phyloP scores from a whole-genome alignment of 352 stramenopile genomes.

The Globisporangium camurandrum region DNA sequence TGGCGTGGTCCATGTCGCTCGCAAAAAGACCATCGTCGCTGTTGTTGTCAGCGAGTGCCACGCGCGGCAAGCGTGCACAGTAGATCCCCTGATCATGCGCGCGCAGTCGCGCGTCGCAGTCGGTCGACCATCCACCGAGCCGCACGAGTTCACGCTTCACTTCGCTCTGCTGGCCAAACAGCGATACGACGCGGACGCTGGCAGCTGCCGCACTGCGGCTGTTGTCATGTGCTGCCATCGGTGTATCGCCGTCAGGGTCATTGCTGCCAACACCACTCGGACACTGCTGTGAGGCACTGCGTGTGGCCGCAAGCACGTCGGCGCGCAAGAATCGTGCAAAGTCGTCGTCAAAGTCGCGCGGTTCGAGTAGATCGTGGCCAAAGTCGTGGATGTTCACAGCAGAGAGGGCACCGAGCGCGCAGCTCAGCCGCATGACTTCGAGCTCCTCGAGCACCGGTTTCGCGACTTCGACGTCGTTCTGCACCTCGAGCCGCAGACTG shows the following conservation, averaged over 20 bases:
- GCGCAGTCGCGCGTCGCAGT: conserved; percentile 27
- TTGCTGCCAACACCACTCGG: not conserved
- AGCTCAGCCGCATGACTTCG: conserved; percentile 62
- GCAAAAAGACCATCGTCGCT: not conserved
- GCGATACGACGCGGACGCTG: conserved; percentile 25
- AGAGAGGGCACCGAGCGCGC: conserved; percentile 38
- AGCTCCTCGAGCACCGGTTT: conserved; percentile 63
- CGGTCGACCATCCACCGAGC: conserved; percentile 33
- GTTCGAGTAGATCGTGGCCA: conserved; percentile 39
- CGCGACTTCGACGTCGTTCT: conserved; percentile 63
- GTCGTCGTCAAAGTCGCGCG: conserved; percentile 54
- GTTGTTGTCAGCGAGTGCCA: not conserved
- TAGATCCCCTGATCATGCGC: not conserved
- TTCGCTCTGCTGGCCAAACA: conserved; percentile 57
- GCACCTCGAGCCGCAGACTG: conserved; percentile 34
- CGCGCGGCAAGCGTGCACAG: not conserved
- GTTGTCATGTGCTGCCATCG: too few relatives aligned
- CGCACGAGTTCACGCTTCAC: conserved; percentile 32
- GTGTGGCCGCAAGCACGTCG: conserved; percentile 31
- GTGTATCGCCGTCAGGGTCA: too few relatives aligned
- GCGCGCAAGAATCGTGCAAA: conserved; percentile 49
- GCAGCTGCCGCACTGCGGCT: not conserved
- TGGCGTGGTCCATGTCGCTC: not conserved
- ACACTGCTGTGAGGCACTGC: too few relatives aligned
- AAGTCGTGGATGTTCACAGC: conserved; percentile 44